Evolutionary conservation across 805 yeast genomes (phyloP).

Genomic region (Lachancea waltii): DNA sequence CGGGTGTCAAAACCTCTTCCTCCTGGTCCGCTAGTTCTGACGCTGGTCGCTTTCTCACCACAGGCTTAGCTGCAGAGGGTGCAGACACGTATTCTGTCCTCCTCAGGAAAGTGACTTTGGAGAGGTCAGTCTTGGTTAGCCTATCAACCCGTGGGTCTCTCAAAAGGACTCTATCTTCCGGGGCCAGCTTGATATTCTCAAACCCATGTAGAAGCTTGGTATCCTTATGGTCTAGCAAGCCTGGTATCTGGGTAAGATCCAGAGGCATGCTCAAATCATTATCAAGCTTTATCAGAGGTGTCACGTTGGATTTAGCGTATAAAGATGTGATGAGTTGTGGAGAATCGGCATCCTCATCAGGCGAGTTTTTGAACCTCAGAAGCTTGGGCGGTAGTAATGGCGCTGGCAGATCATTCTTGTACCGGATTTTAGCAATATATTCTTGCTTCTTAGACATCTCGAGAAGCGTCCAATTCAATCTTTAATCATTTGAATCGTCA

Average conservation of each 20-base stretch:
- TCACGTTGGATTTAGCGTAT: constrained; percentile 68
- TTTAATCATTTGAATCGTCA: background rate
- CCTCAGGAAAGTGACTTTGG: constrained; percentile 69
- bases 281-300: constrained; percentile 52
- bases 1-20: constrained; percentile 22
- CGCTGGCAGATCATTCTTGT: constrained; percentile 83
- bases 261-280: constrained; percentile 69
- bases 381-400: constrained; percentile 90
- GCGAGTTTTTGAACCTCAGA: constrained; percentile 42
- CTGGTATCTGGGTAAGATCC: constrained; percentile 61
- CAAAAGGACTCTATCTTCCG: constrained; percentile 68
- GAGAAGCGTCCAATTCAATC: background rate
- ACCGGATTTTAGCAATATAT: constrained; percentile 74
- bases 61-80: constrained; percentile 36
- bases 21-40: constrained; percentile 16
- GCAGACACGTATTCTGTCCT: constrained; percentile 90
- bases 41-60: constrained; percentile 27
- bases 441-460: constrained; percentile 54
- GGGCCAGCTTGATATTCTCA: constrained; percentile 50
- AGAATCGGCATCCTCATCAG: constrained; percentile 41
- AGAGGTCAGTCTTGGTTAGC: constrained; percentile 32
- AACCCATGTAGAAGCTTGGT: constrained; percentile 37
- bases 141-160: constrained; percentile 63
- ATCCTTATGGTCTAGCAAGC: constrained; percentile 58
- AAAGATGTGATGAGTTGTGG: constrained; percentile 58